These are phyloP conservation scores for Verbascum thapsus DNA, from an alignment of 257 asterid genomes.

Conservation along the genomic window DNA sequence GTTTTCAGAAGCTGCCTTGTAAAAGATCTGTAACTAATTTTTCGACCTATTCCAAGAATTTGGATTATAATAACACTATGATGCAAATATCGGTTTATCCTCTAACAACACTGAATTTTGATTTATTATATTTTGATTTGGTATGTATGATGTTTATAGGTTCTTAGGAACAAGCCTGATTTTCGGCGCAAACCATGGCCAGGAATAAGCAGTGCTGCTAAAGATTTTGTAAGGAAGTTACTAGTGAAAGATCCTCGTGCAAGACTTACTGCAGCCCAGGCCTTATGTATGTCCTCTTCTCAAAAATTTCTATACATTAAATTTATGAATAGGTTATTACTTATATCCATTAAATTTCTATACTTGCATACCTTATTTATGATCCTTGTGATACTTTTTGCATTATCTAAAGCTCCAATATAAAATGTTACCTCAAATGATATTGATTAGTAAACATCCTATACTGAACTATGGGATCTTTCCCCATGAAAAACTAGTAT, in stretches of 20 bases:
- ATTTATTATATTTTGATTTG: conserved; percentile 31
- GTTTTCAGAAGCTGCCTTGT: too few relatives aligned
- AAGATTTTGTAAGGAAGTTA: conserved; percentile 80
- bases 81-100: background rate
- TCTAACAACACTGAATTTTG: background rate
- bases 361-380: conserved; percentile 3
- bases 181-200: conserved; percentile 90
- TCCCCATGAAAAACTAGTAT: too few relatives aligned
- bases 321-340: background rate
- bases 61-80: background rate
- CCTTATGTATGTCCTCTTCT: conserved; percentile 60
- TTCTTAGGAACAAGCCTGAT: conserved; percentile 76
- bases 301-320: background rate
- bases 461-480: too few relatives aligned
- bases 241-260: conserved; percentile 84
- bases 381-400: background rate
- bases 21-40: too few relatives aligned
- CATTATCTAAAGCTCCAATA: background rate
- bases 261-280: conserved; percentile 91
- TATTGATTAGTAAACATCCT: too few relatives aligned
- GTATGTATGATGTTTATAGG: conserved; percentile 35
- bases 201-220: conserved; percentile 66
- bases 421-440: background rate
- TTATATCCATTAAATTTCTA: conserved; percentile 9
- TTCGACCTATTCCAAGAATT: too few relatives aligned